Evolutionary conservation across 257 asterid genomes (phyloP), one percentile per base, ranked within the genome.

Genomic region (Scutellaria galericulata): DNA sequence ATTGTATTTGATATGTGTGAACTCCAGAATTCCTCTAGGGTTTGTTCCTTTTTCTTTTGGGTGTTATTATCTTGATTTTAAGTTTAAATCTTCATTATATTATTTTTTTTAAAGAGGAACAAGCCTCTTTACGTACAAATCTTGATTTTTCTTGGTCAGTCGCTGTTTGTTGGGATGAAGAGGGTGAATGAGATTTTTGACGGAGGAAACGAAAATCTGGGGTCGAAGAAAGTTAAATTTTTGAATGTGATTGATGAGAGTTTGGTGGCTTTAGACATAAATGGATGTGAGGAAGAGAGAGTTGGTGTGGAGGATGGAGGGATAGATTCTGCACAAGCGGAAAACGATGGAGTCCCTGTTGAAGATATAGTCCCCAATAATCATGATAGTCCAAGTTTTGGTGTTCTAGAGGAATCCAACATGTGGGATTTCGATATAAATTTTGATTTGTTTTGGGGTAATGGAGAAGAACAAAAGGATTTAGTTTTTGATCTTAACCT

Each of bases 401-500:
- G 61, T 72, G 76, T 67, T 63, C n/a, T 40, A 37, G 64, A 53
- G 35, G 78, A 63, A 31, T 52, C 58, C 48, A 44, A 68, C 70
- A 56, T 9, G 11, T 60, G 79, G 84, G 81, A 66, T 20, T 63
- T 62, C 3, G 82, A 79, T 69, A 10, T 79, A 8, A 50, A 68
- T 59, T 72, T 76, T 44, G 80, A 72, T 61, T 44, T 31, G 67
- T 57, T 71, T 80, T 78, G 75, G 9, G 81, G 83, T 40, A 37
- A 48, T 37, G 77, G 47, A 58, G 78, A 62, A 59, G 79, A 73
- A 66, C 75, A 58, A 40, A 61, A 58, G 2, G 74, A 69, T 54
- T 44, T 71, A 37, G 77, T 13, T 44, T 71, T 82, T 42, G 94
- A 87, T 82, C 86, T 89, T 66, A 87, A 87, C 68, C 45, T 70